Evolutionary conservation across 1,284 basidiomycete genomes (phyloP).

Genomic region (Heterobasidion irregulare): DNA sequence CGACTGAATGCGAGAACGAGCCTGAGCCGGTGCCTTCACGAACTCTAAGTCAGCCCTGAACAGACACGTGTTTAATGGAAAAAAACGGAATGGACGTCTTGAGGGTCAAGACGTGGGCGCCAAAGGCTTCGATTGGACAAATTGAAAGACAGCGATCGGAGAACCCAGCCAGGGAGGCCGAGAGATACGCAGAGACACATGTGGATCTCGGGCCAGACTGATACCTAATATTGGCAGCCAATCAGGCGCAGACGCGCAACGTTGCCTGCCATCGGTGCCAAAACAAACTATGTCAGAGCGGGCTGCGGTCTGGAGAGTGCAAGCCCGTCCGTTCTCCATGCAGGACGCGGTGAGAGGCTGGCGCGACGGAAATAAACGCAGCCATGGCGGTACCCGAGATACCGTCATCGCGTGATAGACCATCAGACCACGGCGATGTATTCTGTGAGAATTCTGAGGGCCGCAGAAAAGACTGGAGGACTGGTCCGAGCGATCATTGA

Average conservation of each 20-base stretch:
- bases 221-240: not conserved
- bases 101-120: no score
- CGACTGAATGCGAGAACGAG: conserved; percentile 86
- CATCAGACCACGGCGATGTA: not conserved
- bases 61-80: not conserved
- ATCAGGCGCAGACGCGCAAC: not conserved
- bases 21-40: conserved; percentile 84
- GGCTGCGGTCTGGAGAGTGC: no score
- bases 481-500: not conserved
- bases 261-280: no score
- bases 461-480: not conserved
- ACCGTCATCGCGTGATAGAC: not conserved
- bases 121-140: not conserved
- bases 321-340: no score
- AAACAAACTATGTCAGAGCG: no score
- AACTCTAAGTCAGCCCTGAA: not conserved
- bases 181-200: not conserved
- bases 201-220: not conserved
- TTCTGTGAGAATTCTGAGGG: not conserved
- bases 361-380: not conserved
- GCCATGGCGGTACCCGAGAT: not conserved
- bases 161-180: not conserved
- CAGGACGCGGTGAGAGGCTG: not conserved
- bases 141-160: conserved; percentile 1
- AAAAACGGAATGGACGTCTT: not conserved